These are phyloP conservation scores for Aureobasidium leucospermi DNA, from an alignment of 2,329 filamentous ascomycete genomes.

Conservation along the genomic window DNA sequence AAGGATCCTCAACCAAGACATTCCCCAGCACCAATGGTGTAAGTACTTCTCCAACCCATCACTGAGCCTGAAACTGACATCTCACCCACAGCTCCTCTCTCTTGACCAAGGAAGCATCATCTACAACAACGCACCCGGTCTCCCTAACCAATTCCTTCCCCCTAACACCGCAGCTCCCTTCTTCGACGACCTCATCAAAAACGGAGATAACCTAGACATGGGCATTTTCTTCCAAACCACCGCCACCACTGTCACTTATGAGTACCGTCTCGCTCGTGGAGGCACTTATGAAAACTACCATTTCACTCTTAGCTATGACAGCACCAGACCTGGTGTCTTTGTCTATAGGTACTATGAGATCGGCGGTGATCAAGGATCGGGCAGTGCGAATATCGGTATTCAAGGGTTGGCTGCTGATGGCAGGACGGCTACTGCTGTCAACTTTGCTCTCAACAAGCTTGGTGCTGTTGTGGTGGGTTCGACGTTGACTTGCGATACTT, in stretches of 20 bases:
- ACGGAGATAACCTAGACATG: conserved; percentile 17
- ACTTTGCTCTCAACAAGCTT: conserved; percentile 18
- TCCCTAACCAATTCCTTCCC: conserved; percentile 23
- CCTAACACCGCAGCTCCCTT: conserved; percentile 24
- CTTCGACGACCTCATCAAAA: conserved; percentile 28
- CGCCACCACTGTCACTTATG: conserved; percentile 23
- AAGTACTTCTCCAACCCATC: not conserved
- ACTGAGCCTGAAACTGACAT: not conserved
- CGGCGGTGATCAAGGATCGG: conserved; percentile 17
- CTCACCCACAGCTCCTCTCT: conserved; percentile 19
- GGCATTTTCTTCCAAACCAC: conserved; percentile 29
- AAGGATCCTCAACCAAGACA: conserved; percentile 15
- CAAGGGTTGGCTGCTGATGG: conserved; percentile 18
- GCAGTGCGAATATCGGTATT: conserved; percentile 13
- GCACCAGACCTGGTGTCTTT: conserved; percentile 23
- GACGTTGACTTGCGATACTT: conserved; percentile 22
- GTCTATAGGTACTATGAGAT: conserved; percentile 24
- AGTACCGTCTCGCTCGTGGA: conserved; percentile 24
- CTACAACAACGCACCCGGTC: conserved; percentile 20
- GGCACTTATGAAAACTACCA: conserved; percentile 23
- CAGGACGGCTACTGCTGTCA: conserved; percentile 17
- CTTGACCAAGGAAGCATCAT: conserved; percentile 21
- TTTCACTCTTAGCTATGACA: conserved; percentile 26
- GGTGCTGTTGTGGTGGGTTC: conserved; percentile 19
- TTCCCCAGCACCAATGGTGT: conserved; percentile 27